Base-by-base conservation (phyloP, 2,329 filamentous ascomycete species). In the Colletotrichum simmondsii region DNA sequence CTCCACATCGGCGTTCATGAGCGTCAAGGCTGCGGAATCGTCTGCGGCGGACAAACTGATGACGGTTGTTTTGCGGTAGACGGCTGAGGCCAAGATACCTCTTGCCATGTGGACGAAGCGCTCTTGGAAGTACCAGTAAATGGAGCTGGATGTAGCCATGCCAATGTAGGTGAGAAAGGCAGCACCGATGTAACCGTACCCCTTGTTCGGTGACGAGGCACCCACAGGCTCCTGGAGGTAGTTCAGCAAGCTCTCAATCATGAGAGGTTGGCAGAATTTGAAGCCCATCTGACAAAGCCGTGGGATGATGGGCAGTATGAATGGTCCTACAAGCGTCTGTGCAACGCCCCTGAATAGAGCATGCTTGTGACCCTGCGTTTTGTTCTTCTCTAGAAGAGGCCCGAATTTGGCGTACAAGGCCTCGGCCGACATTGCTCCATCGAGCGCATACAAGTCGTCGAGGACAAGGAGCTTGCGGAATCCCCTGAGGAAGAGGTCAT, bases 1-100 rank as follows among this genome's bases (percentile, higher is more conserved):
- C 69, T 87, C 86, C 11, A 87, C 79, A 60, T 88, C 86, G 4
- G 84, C 81, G 68, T 81, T 85, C 86, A 88, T 88, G 3, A 87
- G 78, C 0, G 86, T 87, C 56, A 88, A 74, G 0, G 85, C 81
- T 0, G 84, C 82, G 3, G 82, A 79, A n/a, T 85, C 81, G 42
- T 83, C 81, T 3, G 81, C 77, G 0, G 78, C 76, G 0, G 79
- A 79, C 3, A 81, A 68, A 7, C 79, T 79, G n/a, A 81, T 74
- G 16, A 75, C 74, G 0, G 78, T 80, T 1, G 80, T 82, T 70
- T 83, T 81, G 12, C 57, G 66, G 59, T 83, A 85, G 2, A 85
- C 77, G 3, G 77, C 78, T 0, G 80, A 75, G 2, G 77, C 79
- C 0, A 85, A 76, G 26, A 79, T 79, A 5, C 77, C 80, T 16